Percentiles rank a stretch among this genome's conserved stretches.
phyloP scores from a whole-genome alignment of 306 rosid genomes.

The Calophaca sinica region DNA sequence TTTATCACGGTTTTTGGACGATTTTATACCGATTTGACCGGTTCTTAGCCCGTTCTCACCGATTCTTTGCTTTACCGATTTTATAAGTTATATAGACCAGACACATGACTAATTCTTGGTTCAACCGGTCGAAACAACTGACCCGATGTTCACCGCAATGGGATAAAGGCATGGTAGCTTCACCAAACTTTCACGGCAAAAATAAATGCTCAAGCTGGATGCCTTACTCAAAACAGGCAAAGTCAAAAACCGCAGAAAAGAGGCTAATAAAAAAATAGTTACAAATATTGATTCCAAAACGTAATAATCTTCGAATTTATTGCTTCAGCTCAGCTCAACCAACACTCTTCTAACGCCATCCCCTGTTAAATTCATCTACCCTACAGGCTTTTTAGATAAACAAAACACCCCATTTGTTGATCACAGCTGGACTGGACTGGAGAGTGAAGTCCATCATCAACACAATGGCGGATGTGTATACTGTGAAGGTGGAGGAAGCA shows the following conservation, averaged over 20 bases:
- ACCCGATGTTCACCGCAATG: too few species aligned
- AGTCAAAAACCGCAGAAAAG: background rate
- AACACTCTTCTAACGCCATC: conserved; percentile 47
- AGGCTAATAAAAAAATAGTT: conserved; percentile 45
- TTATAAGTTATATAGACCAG: too few species aligned
- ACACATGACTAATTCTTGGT: too few species aligned
- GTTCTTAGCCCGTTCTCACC: too few species aligned
- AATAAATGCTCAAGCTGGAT: conserved; percentile 29
- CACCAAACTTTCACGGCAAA: conserved; percentile 25
- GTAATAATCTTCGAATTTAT: conserved; percentile 50
- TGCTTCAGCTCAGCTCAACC: conserved; percentile 62
- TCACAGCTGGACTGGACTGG: background rate
- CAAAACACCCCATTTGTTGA: background rate
- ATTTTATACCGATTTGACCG: too few species aligned
- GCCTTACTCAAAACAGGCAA: conserved; percentile 2
- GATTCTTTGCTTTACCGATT: too few species aligned
- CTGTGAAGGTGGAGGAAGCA: conserved; percentile 75
- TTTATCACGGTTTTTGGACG: too few species aligned
- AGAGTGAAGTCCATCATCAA: background rate
- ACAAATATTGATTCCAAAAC: conserved; percentile 2
- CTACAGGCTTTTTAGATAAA: background rate
- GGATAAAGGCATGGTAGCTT: background rate
- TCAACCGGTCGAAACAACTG: too few species aligned
- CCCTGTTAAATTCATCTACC: conserved; percentile 29
- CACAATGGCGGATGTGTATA: conserved; percentile 56